Conservation (phyloP, 192 early-diverging fungal genomes). For the Diversispora epigaea region DNA sequence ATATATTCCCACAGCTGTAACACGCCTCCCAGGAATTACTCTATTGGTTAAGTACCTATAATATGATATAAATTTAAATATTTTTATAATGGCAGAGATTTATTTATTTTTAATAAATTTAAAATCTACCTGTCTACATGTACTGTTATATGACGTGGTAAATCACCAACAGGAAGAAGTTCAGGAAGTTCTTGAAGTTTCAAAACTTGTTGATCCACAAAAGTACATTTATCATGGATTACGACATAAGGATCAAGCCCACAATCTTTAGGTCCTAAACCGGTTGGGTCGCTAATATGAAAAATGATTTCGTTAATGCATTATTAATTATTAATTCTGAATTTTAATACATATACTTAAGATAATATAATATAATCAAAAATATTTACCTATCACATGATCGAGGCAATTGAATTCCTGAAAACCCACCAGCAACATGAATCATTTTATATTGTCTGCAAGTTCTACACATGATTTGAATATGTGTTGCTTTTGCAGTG, state of each 20-base stretch:
- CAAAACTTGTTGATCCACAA: slow-evolving; percentile 95
- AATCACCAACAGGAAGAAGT: slow-evolving; percentile 95
- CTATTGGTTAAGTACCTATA: slow-evolving; percentile 74
- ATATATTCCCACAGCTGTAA: slow-evolving; percentile 92
- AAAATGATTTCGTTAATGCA: slow-evolving; percentile 20
- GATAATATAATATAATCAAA: background rate
- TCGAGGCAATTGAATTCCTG: slow-evolving; percentile 82
- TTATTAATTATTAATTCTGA: background rate
- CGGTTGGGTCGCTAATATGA: slow-evolving; percentile 31
- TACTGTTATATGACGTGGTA: slow-evolving; percentile 91
- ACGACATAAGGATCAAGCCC: slow-evolving; percentile 92
- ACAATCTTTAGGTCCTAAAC: slow-evolving; percentile 56
- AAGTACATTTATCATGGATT: slow-evolving; percentile 92
- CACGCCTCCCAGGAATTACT: slow-evolving; percentile 92
- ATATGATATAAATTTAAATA: background rate
- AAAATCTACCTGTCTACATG: slow-evolving; percentile 76
- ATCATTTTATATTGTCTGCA: slow-evolving; percentile 84
- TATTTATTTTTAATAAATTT: background rate
- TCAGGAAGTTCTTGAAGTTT: slow-evolving; percentile 98
- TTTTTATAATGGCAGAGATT: background rate
- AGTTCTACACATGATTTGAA: slow-evolving; percentile 85
- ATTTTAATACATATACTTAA: background rate
- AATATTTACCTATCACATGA: slow-evolving; percentile 75
- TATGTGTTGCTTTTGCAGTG: slow-evolving; percentile 81
- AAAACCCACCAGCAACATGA: slow-evolving; percentile 80